Conservation (phyloP, 139 green algal species). For the Astrephomene gubernaculifera region DNA sequence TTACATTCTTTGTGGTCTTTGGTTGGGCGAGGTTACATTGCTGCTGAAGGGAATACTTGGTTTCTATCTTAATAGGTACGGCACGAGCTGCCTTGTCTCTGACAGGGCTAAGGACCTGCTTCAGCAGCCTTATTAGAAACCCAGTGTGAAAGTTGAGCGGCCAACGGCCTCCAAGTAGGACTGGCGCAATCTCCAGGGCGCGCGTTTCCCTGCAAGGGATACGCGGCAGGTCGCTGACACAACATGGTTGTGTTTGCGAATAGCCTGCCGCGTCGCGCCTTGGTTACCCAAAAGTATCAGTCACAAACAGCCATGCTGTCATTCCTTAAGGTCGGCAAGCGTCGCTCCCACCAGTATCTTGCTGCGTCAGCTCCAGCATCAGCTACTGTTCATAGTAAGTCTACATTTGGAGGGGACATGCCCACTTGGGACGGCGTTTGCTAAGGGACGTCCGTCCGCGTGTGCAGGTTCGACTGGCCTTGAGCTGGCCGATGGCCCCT, state of each 20-base stretch:
- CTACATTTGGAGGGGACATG: not conserved
- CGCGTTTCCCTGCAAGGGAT: not conserved
- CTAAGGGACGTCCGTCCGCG: no score
- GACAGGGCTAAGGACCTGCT: no score
- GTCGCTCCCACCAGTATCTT: not conserved
- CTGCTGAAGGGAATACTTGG: no score
- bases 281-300: not conserved
- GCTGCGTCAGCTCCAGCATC: not conserved
- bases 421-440: no score
- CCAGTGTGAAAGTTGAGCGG: not conserved
- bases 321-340: not conserved
- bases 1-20: no score
- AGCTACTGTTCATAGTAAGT: no score
- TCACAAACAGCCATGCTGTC: not conserved
- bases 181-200: not conserved
- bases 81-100: no score
- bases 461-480: not conserved
- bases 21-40: no score
- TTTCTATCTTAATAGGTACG: no score
- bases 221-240: not conserved
- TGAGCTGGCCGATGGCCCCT: not conserved
- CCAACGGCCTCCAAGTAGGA: not conserved
- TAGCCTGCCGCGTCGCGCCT: not conserved
- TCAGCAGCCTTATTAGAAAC: no score
- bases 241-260: constrained; percentile 9